phyloP scores from a whole-genome alignment of 345 rosid genomes.

The Populus euphratica region DNA sequence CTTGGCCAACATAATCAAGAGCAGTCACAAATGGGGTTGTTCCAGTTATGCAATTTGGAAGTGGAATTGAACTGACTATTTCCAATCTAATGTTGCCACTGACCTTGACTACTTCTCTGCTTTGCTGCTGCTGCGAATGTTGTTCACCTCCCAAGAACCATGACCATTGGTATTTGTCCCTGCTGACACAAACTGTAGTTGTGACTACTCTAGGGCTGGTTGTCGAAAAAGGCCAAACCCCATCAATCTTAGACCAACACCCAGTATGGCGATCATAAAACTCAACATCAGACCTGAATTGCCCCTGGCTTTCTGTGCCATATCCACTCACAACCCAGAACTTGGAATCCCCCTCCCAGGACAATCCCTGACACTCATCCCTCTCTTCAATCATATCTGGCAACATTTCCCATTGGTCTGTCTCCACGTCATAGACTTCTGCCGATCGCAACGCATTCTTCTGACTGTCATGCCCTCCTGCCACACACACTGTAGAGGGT shows the following conservation, averaged over 20 bases:
- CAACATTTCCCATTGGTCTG: constrained; percentile 44
- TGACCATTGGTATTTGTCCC: constrained; percentile 22
- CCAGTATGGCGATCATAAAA: constrained; percentile 31
- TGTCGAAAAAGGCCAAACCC: constrained; percentile 36
- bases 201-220: constrained; percentile 38
- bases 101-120: neutral
- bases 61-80: constrained; percentile 13
- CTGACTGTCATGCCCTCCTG: constrained; percentile 64
- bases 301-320: constrained; percentile 47
- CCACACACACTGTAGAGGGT: constrained; percentile 36
- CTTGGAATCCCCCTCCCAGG: constrained; percentile 30
- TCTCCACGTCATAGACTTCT: constrained; percentile 45
- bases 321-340: constrained; percentile 59
- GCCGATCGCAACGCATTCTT: constrained; percentile 52
- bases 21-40: constrained; percentile 29
- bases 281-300: constrained; percentile 46
- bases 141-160: constrained; percentile 26
- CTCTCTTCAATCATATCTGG: constrained; percentile 48
- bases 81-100: constrained; percentile 22
- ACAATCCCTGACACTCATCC: constrained; percentile 52
- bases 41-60: constrained; percentile 23
- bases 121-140: constrained; percentile 11
- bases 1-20: constrained; percentile 4
- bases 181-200: neutral
- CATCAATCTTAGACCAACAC: constrained; percentile 35